A percentile compares a stretch with the other conserved stretches of the same genome.
phyloP scores from a whole-genome alignment of 306 rosid genomes.

The Inga leiocalycina region DNA sequence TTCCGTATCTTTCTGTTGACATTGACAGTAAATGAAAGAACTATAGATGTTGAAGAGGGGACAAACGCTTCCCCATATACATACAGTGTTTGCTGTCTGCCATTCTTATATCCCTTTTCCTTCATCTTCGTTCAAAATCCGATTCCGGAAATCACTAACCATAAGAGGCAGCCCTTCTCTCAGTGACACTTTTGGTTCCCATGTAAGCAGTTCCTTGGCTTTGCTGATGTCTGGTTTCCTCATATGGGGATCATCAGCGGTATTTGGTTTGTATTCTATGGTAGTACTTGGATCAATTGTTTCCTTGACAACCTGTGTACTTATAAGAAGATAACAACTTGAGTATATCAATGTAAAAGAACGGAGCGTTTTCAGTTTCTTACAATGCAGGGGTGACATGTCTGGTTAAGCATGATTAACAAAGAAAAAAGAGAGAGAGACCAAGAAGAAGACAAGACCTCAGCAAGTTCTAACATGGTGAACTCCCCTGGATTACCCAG shows the following conservation, averaged over 20 bases:
- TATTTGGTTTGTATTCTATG: slow-evolving; percentile 83
- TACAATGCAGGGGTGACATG: neutral
- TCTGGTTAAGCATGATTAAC: neutral
- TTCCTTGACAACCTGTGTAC: slow-evolving; percentile 83
- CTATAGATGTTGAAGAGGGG: slow-evolving; percentile 31
- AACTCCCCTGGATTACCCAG: slow-evolving; percentile 98
- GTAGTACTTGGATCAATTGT: slow-evolving; percentile 93
- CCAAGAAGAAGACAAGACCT: slow-evolving; percentile 52
- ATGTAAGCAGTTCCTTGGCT: slow-evolving; percentile 91
- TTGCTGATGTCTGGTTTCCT: slow-evolving; percentile 96
- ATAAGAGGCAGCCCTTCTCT: slow-evolving; percentile 94
- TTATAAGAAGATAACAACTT: slow-evolving; percentile 29
- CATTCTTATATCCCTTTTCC: slow-evolving; percentile 66
- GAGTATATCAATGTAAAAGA: slow-evolving; percentile 10
- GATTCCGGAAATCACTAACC: slow-evolving; percentile 94
- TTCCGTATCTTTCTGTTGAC: slow-evolving; percentile 40
- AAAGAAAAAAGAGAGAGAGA: slow-evolving; percentile 16
- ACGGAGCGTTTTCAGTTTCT: neutral
- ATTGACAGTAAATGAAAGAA: slow-evolving; percentile 25
- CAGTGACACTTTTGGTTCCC: slow-evolving; percentile 86
- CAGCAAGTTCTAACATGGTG: slow-evolving; percentile 94
- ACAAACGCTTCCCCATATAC: slow-evolving; percentile 48
- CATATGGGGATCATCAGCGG: slow-evolving; percentile 98
- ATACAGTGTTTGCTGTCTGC: slow-evolving; percentile 23
- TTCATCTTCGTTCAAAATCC: slow-evolving; percentile 93